Evolutionary conservation across 192 early-diverging fungal species (phyloP).

Genomic region (Oehlia diaphana): DNA sequence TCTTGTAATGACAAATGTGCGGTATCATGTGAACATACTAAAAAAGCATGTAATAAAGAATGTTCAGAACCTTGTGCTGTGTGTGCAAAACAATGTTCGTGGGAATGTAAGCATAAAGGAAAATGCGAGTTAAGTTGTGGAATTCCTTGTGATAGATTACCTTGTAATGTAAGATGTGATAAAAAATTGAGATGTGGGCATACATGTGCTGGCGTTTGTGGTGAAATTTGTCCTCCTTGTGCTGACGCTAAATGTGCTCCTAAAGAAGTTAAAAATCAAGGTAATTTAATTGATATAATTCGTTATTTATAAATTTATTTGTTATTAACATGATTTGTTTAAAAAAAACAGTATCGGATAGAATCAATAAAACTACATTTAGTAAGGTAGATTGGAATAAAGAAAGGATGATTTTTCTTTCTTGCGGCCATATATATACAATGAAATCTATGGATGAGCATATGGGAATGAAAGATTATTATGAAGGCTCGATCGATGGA

Average conservation of each 20-base stretch:
- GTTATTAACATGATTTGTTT: no score
- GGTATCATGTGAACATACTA: no score
- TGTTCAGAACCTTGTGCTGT: conserved; percentile 36
- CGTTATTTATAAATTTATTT: no score
- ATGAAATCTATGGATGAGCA: conserved; percentile 51
- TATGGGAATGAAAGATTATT: conserved; percentile 46
- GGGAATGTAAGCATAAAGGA: conserved; percentile 53
- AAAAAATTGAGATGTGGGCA: conserved; percentile 49
- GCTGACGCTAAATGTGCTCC: conserved; percentile 38
- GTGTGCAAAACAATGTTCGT: conserved; percentile 48
- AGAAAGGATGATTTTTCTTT: conserved; percentile 47
- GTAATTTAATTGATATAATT: background rate
- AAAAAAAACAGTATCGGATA: no score
- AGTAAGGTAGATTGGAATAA: conserved; percentile 38
- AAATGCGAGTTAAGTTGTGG: conserved; percentile 54
- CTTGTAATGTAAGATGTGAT: conserved; percentile 53
- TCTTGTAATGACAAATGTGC: no score
- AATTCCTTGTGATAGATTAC: conserved; percentile 55
- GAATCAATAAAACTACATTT: no score
- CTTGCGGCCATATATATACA: conserved; percentile 54
- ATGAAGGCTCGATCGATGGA: conserved; percentile 9
- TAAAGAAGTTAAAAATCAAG: conserved; percentile 25
- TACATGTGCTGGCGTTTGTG: conserved; percentile 52
- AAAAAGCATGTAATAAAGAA: no score
- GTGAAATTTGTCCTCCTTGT: conserved; percentile 39